Base-by-base conservation (phyloP, 495 filamentous ascomycete species). In the Penicillium atrosanguineum region DNA sequence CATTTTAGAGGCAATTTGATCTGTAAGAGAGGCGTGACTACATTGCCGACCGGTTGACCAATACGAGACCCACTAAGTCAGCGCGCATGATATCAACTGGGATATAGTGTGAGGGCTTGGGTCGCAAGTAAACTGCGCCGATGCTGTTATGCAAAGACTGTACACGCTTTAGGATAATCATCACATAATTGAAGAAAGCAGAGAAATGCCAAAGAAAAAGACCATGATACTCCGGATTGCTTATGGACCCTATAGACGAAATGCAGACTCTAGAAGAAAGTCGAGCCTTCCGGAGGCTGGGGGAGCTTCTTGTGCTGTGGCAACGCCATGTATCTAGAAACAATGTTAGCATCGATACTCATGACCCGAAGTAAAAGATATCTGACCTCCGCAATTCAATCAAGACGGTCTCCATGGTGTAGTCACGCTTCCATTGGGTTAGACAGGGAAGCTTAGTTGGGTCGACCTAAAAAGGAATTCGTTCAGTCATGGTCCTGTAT, bases 251-350 rank as follows among this genome's bases (percentile, higher is more conserved):
- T 54, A 60, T 59, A 45, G 44, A 61, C 44, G 34, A 60, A 25
- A 54, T 53, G 49, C 40, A 46, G 40, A 36, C 44, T 44, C 63
- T 62, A 79, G 65, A 87, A 79, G 65, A 87, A 97, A 50, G 82
- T 90, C 43, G 87, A 84, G 41, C 92, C 92, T 73, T 98, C 94
- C 3, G 89, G 79, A 47, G 95, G 94, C 68, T 98, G 94, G 14
- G 90, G 87, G 12, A 97, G 82, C 74, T 97, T 97, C 81, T 96
- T 96, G 73, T 97, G 83, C 61, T 87, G 83, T 23, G 89, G 86
- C 43, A 90, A 79, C n/a, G 93, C 93, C 94, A 98, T 98, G 61
- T 88, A 95, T 69, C 92, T 96, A 59, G 57, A 61, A 59, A 2
- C 41, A 7, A 11, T 12, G 52, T 65, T 29, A 62, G 50, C 14